A percentile compares a stretch with the other conserved stretches of the same genome.
Conservation (phyloP, 352 stramenopile genomes). For the Phytophthora foliorum region DNA sequence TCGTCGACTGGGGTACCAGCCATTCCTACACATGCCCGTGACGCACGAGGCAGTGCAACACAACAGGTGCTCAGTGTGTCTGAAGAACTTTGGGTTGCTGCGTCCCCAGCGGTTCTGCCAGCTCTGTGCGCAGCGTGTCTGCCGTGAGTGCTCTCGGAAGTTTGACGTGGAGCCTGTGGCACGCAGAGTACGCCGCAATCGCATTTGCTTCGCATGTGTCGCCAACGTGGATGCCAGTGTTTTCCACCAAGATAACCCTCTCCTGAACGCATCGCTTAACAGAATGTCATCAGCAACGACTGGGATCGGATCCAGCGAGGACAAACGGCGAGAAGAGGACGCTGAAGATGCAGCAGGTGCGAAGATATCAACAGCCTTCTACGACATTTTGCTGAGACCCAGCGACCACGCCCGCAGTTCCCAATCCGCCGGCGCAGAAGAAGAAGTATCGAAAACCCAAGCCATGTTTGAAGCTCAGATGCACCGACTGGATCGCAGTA, state of each 20-base stretch:
- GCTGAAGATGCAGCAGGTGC: neutral
- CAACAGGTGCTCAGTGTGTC: constrained; percentile 56
- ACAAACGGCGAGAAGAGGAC: constrained; percentile 13
- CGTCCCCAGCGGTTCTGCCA: constrained; percentile 71
- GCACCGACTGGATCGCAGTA: constrained; percentile 36
- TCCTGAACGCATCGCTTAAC: constrained; percentile 31
- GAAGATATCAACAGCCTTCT: constrained; percentile 39
- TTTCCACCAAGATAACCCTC: constrained; percentile 46
- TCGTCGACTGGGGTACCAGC: constrained; percentile 63
- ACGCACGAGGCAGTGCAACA: constrained; percentile 35
- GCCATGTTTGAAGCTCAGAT: constrained; percentile 20
- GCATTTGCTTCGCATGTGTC: constrained; percentile 71
- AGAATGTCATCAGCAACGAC: constrained; percentile 21
- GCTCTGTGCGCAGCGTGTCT: constrained; percentile 70
- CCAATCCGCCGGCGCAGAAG: constrained; percentile 7
- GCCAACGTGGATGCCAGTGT: constrained; percentile 60
- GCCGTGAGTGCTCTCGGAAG: constrained; percentile 70
- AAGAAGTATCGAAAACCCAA: constrained; percentile 11
- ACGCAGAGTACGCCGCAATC: constrained; percentile 57
- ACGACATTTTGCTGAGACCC: constrained; percentile 32
- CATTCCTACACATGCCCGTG: constrained; percentile 54
- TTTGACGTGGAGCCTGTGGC: constrained; percentile 71
- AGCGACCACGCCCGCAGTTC: constrained; percentile 8
- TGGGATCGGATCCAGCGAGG: neutral
- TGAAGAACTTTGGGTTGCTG: constrained; percentile 61